Conservation (phyloP, 176 grass and related monocot species). For the sorghum (Sorghum bicolor) region DNA sequence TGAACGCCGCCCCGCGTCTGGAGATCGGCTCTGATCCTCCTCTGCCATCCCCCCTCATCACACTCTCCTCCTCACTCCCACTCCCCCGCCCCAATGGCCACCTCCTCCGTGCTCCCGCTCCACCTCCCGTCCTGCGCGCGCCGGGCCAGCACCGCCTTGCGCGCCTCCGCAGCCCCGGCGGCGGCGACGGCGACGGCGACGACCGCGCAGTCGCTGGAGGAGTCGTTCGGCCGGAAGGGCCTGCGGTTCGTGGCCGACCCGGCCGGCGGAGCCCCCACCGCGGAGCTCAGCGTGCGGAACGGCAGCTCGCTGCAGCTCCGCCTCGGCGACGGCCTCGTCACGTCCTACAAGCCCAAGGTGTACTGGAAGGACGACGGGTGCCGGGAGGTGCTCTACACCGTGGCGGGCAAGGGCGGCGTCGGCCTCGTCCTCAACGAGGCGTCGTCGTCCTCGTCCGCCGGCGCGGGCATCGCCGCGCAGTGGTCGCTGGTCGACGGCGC, state of each 20-base stretch:
- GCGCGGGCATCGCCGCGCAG: background rate
- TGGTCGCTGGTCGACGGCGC: conserved; percentile 45
- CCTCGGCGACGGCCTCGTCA: conserved; percentile 73
- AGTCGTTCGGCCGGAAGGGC: conserved; percentile 84
- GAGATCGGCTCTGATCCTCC: conserved; percentile 22
- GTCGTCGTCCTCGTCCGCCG: conserved; percentile 33
- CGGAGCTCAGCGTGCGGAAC: conserved; percentile 80
- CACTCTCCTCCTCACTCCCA: background rate
- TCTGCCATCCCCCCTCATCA: background rate
- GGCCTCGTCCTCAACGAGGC: conserved; percentile 72
- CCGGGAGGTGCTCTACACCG: conserved; percentile 77
- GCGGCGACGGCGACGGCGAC: conserved; percentile 16
- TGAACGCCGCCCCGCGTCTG: conserved; percentile 13
- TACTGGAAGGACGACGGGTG: conserved; percentile 82
- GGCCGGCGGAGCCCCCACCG: conserved; percentile 41
- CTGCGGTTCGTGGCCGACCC: conserved; percentile 62
- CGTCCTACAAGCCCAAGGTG: conserved; percentile 91
- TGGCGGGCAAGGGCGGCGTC: conserved; percentile 57
- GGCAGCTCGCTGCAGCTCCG: conserved; percentile 75
- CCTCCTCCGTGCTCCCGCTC: conserved; percentile 68
- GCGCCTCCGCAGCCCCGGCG: conserved; percentile 25
- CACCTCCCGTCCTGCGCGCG: conserved; percentile 57
- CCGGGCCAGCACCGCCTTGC: conserved; percentile 2
- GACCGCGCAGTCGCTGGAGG: conserved; percentile 59
- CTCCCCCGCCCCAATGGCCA: conserved; percentile 45